Percentiles rank a stretch among this genome's conserved stretches.
phyloP scores from a whole-genome alignment of 495 filamentous ascomycete genomes.

The Glutinoglossum americanum region DNA sequence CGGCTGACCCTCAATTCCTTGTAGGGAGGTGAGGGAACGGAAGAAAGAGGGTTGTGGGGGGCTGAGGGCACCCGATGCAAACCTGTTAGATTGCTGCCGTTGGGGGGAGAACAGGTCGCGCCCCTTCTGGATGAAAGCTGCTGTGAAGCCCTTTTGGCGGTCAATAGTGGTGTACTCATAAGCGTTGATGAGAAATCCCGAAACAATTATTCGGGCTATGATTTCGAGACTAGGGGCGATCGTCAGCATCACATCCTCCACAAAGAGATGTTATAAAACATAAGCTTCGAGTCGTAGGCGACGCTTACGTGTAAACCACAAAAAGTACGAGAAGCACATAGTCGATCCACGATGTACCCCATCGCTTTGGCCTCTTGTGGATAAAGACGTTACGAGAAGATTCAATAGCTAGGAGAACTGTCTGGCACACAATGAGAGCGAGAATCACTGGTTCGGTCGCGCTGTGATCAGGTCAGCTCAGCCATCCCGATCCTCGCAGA shows the following conservation, averaged over 20 bases:
- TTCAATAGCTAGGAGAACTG: conserved; percentile 67
- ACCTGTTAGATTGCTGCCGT: conserved; percentile 41
- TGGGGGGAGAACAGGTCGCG: conserved; percentile 59
- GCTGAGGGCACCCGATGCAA: conserved; percentile 14
- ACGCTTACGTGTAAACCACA: conserved; percentile 49
- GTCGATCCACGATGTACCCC: conserved; percentile 52
- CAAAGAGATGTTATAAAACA: not conserved
- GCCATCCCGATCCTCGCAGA: not conserved
- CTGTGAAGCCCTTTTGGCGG: conserved; percentile 44
- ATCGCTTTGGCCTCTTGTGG: conserved; percentile 26
- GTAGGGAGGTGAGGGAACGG: conserved; percentile 62
- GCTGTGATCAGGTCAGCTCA: not conserved
- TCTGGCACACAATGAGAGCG: conserved; percentile 71
- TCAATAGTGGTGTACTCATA: conserved; percentile 65
- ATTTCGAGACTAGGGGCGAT: conserved; percentile 35
- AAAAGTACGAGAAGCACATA: conserved; percentile 68
- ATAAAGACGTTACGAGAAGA: conserved; percentile 43
- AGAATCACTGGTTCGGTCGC: conserved; percentile 71
- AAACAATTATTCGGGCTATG: conserved; percentile 63
- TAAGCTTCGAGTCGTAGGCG: not conserved
- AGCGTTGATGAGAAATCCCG: conserved; percentile 76
- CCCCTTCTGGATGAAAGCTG: conserved; percentile 52
- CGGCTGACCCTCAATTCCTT: conserved; percentile 28
- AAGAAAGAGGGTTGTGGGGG: conserved; percentile 49
- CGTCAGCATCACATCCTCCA: conserved; percentile 4